Conservation (phyloP, 176 grass and related monocot genomes). For the Typha latifolia region DNA sequence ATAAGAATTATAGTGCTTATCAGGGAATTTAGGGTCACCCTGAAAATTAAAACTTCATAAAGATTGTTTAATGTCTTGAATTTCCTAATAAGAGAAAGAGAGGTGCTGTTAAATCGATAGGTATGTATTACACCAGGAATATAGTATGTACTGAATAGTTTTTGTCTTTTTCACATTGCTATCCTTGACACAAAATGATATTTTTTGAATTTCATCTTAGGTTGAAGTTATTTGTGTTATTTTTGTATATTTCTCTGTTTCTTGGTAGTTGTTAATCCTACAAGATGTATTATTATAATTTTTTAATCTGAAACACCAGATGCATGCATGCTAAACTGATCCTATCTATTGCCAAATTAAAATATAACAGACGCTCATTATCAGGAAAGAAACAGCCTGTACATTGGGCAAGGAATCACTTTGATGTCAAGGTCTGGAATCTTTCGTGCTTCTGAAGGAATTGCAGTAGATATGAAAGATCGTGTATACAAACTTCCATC, state of each 20-base stretch:
- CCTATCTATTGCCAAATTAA: slow-evolving; percentile 12
- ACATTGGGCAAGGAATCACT: slow-evolving; percentile 74
- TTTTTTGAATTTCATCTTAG: too few species aligned
- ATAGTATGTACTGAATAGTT: too few species aligned
- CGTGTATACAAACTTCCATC: slow-evolving; percentile 84
- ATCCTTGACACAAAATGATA: too few species aligned
- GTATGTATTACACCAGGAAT: too few species aligned
- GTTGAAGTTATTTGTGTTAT: too few species aligned
- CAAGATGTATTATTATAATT: neutral
- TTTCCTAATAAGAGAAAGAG: too few species aligned
- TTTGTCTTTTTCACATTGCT: too few species aligned
- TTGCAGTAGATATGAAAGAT: slow-evolving; percentile 79
- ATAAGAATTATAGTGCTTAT: too few species aligned
- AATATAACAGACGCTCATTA: slow-evolving; percentile 63
- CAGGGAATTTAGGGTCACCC: too few species aligned
- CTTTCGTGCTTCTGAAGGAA: slow-evolving; percentile 77
- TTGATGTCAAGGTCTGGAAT: slow-evolving; percentile 81
- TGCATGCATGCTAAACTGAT: slow-evolving; percentile 11
- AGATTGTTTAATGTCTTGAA: too few species aligned
- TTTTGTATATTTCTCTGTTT: neutral
- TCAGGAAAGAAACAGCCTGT: slow-evolving; percentile 69
- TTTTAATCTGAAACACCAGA: neutral
- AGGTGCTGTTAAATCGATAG: too few species aligned
- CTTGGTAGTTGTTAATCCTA: neutral
- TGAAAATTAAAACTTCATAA: too few species aligned